phyloP scores from a whole-genome alignment of 2,329 filamentous ascomycete genomes.

The Fusarium musae region DNA sequence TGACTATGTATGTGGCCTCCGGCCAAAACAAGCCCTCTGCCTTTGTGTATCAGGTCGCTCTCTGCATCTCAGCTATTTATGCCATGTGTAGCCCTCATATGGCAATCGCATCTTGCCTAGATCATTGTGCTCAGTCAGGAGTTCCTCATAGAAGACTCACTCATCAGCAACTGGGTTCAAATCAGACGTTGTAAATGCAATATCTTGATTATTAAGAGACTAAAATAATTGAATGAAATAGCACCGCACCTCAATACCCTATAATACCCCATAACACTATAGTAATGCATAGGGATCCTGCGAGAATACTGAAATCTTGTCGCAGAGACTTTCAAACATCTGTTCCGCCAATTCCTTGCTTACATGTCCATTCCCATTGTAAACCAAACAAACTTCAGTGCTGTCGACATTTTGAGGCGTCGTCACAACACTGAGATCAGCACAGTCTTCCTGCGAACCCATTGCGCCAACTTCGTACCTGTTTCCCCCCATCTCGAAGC shows the following conservation, averaged over 20 bases:
- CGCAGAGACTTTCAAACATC: slow-evolving; percentile 25
- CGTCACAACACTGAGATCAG: slow-evolving; percentile 40
- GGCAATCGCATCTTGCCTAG: too few species aligned
- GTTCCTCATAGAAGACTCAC: too few species aligned
- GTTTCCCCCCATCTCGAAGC: slow-evolving; percentile 24
- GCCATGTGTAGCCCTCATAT: too few species aligned
- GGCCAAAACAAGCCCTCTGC: too few species aligned
- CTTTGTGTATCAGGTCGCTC: too few species aligned
- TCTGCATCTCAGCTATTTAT: too few species aligned
- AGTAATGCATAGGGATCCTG: neutral
- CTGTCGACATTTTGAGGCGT: slow-evolving; percentile 22
- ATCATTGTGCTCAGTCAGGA: too few species aligned
- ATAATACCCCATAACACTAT: rapidly evolving
- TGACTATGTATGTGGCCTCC: too few species aligned
- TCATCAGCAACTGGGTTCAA: rapidly evolving
- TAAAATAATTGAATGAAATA: neutral
- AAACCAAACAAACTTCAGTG: slow-evolving; percentile 37
- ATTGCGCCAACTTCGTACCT: slow-evolving; percentile 34
- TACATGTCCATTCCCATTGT: slow-evolving; percentile 9
- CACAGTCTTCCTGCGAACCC: slow-evolving; percentile 31
- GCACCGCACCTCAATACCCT: rapidly evolving
- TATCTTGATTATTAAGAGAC: rapidly evolving
- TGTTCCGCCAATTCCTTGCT: neutral
- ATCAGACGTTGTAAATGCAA: neutral
- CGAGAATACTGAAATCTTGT: slow-evolving; percentile 14